A percentile compares a stretch with the other conserved stretches of the same genome.
phyloP scores from a whole-genome alignment of 441 rosid species.

The Arabidopsis hybrid region DNA sequence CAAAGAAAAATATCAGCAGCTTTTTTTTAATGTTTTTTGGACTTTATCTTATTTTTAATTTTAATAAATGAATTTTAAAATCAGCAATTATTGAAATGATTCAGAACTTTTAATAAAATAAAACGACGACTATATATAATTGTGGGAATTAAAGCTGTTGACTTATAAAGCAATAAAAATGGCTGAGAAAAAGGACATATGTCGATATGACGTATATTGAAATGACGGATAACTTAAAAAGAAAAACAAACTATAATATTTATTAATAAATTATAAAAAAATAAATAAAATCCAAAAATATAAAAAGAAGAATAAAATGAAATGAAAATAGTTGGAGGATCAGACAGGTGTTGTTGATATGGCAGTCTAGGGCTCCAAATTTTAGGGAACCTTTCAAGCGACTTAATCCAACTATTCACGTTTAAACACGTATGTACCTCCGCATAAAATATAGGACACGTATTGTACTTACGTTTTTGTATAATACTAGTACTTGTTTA shows the following conservation, averaged over 20 bases:
- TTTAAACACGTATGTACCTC: slow-evolving; percentile 36
- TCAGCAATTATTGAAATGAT: slow-evolving; percentile 38
- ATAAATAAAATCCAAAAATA: not conserved
- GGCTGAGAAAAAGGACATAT: slow-evolving; percentile 39
- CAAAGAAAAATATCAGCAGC: slow-evolving; percentile 20
- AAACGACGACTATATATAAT: slow-evolving; percentile 31
- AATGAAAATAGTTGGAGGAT: slow-evolving; percentile 28
- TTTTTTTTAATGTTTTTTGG: slow-evolving; percentile 11
- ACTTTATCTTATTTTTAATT: slow-evolving; percentile 6
- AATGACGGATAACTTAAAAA: slow-evolving; percentile 33
- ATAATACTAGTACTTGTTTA: not conserved
- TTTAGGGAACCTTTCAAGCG: slow-evolving; percentile 45
- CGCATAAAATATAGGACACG: slow-evolving; percentile 41
- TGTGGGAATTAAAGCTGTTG: slow-evolving; percentile 42
- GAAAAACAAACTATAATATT: slow-evolving; percentile 8
- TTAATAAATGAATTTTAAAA: not conserved
- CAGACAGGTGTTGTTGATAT: slow-evolving; percentile 41
- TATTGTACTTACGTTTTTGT: slow-evolving; percentile 25
- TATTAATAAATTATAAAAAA: not conserved
- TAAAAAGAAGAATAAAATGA: not conserved
- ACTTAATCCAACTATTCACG: slow-evolving; percentile 39
- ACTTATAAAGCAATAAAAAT: slow-evolving; percentile 43
- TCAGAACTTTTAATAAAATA: slow-evolving; percentile 8
- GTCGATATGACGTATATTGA: slow-evolving; percentile 37
- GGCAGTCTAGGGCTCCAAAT: slow-evolving; percentile 38